Evolutionary conservation across 495 filamentous ascomycete species (phyloP), one percentile per base, ranked within the genome.

Genomic region (Penicillium cinerascens): DNA sequence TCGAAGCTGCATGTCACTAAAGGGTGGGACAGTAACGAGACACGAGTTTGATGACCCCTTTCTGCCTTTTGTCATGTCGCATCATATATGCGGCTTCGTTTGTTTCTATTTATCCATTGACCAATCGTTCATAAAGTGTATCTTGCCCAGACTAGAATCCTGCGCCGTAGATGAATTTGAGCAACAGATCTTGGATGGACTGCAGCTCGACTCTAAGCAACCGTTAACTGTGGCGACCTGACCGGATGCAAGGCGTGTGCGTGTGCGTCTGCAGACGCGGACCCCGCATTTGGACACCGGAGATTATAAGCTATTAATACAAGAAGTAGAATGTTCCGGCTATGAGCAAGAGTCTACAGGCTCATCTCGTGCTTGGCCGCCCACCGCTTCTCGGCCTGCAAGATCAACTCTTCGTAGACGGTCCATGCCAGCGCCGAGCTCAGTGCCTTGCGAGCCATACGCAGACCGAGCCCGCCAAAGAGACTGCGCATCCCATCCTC

Each of bases 381-480:
- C 78, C 84, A 86, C 16, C 76, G 78, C 44, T 66, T 78, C 73
- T 95, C 89, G 13, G 87, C 89, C 39, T 78, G 67, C 17, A 92
- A 72, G 55, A 99, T 85, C 51, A 97, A 68, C 67, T 96, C 92
- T 73, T 99, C 93, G 64, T 99, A 99, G 20, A 96, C 76, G 17
- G 92, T 96, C 93, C 93, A 99, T 7, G 91, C 91, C 54, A 97
- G 76, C 23, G 93, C 95, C 35, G 83, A 88, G 63, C 91, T 96
- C 5, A 96, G 63, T 15, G 92, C 95, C 74, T 99, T 99, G 56
- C 93, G 79, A 29, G 82, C 86, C 77, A 97, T 95, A 47, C 93
- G 82, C 60, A 99, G 70, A 23, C 83, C 91, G 46, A 99, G 66
- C 3, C 93, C 93, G 66, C 93, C 87, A 68, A 92, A 91, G 51